These are phyloP conservation scores for Neospermospora avenae DNA, from an alignment of 2,329 filamentous ascomycete species.

Conservation along the genomic window DNA sequence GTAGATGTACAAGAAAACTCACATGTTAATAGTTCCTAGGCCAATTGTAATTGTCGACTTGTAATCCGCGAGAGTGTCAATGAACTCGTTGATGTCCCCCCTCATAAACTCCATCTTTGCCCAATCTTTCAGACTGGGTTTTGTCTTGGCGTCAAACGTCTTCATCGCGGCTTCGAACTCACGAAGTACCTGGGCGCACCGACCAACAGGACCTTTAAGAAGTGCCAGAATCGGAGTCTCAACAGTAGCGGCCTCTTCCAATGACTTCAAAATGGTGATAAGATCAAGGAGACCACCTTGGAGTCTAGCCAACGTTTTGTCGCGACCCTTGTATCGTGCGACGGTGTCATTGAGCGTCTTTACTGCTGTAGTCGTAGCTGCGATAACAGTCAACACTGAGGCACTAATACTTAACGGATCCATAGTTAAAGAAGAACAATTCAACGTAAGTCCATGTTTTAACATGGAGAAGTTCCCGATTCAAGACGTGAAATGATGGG, in stretches of 20 bases:
- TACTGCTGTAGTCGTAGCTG: constrained; percentile 36
- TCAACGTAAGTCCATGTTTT: constrained; percentile 7
- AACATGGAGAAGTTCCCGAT: constrained; percentile 7
- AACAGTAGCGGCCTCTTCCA: constrained; percentile 28
- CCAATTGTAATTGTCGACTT: constrained; percentile 40
- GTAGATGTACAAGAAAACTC: constrained; percentile 14
- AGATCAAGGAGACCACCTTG: constrained; percentile 37
- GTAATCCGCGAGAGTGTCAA: constrained; percentile 38
- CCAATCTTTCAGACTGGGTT: constrained; percentile 39
- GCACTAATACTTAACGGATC: constrained; percentile 38
- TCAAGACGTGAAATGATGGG: constrained; percentile 3
- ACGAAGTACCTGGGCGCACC: constrained; percentile 37
- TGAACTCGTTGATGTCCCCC: constrained; percentile 41
- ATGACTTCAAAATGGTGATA: constrained; percentile 33
- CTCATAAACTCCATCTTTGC: constrained; percentile 41
- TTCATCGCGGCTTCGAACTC: constrained; percentile 39
- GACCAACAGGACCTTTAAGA: constrained; percentile 37
- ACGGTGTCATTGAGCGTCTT: constrained; percentile 36
- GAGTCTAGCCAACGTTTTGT: constrained; percentile 37
- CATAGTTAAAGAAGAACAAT: constrained; percentile 15
- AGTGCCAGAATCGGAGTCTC: constrained; percentile 34
- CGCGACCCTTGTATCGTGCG: constrained; percentile 36
- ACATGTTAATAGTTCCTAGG: constrained; percentile 39
- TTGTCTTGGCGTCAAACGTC: constrained; percentile 36
- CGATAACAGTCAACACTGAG: constrained; percentile 35